Base-by-base conservation (phyloP, 2,329 filamentous ascomycete species). In the Beauveria medogensis region DNA sequence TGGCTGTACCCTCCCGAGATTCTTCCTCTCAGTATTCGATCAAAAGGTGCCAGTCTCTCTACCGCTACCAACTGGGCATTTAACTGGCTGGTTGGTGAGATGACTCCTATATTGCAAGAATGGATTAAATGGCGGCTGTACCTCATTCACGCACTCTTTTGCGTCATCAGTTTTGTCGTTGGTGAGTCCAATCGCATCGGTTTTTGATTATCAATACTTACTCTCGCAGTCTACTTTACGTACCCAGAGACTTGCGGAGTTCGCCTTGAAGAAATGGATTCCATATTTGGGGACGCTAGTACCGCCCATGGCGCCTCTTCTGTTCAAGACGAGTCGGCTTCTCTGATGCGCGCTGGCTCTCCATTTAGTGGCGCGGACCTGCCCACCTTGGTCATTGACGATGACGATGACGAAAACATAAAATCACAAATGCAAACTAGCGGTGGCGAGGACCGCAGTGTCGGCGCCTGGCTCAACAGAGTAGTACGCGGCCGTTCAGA, bases 1-100 rank as follows among this genome's bases (percentile, higher is more conserved):
- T 99, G 94, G 94, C 80, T 99, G 18, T 97, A 97, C 73, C 94
- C 94, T 16, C 94, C 94, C n/a, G 94, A 99, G 80, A 99, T 99
- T 64, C 81, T 99, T 48, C 94, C 94, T 5, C 80, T 99, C 63
- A 97, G 92, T 78, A 97, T 97, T 71, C 88, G 94, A 69, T 96
- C 93, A 63, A 97, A 97, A 80, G 94, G 94, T 63, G 93, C 94
- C 59, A 96, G 92, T 82, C 76, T 99, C 72, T 97, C 93, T 63
- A 97, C 94, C 2, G 94, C 94, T 20, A 88, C 92, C 37, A 99
- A 99, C 72, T 99, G 94, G 94, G 92, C 93, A 1, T 96, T 94
- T 76, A 99, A 99, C 76, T 99, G 92, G 90, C 80, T 97, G 28
- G 94, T 97, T 3, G 94, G 94, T 66, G 91, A 96, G 74, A 84